Conservation (phyloP, 306 rosid species). For the Medicago truncatula region MtrunA17r5.0-ANR NC_053043.1:31018001-31018500, state of each 20-base stretch:
- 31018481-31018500: background rate
- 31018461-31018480: background rate
- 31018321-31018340: conserved; percentile 21
- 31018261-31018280: conserved; percentile 1
- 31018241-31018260: conserved; percentile 66
- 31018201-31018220: conserved; percentile 40
- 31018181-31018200: conserved; percentile 42
- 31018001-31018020: conserved; percentile 96
- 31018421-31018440: background rate
- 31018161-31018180: conserved; percentile 47
- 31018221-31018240: conserved; percentile 51
- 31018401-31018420: background rate
- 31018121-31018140: conserved; percentile 32
- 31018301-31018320: conserved; percentile 14
- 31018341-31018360: conserved; percentile 12
- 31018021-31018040: conserved; percentile 81
- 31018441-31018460: background rate
- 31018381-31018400: background rate
- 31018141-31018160: conserved; percentile 34
- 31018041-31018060: conserved; percentile 80
- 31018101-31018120: conserved; percentile 13
- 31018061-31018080: conserved; percentile 52
- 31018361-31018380: conserved; percentile 16
- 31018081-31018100: conserved; percentile 35
- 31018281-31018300: conserved; percentile 25